Base-by-base conservation (phyloP, 306 rosid species). In the Fagus sylvatica region DNA sequence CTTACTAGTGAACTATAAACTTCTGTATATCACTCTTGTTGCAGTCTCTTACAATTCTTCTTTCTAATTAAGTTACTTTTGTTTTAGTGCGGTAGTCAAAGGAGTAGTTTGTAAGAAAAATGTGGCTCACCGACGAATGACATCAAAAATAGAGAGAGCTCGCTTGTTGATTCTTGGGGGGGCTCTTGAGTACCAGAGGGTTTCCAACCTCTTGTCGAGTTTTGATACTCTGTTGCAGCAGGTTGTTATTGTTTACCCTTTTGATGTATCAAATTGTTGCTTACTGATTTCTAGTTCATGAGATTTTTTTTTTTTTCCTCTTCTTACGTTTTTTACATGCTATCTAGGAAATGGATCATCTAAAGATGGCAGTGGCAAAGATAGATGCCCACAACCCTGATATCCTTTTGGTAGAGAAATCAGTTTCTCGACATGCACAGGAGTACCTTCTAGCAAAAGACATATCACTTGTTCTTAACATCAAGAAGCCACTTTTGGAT, bases 361-460 rank as follows among this genome's bases (percentile, higher is more conserved):
- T 96, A 84, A 96, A 90, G 89, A 96, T 96, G 99, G 98, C 99
- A 73, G 97, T 96, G 78, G 93, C 99, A 34, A 96, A 90, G 92
- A 89, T 96, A 62, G 96, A 92, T 71, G 84, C 89, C 15, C 96
- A 90, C 80, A 79, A 85, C 15, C 99, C 99, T 73, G 83, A 90
- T 87, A 86, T 96, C 74, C 92, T 96, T 83, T 78, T 96, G 84
- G 98, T 96, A 71, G 99, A 96, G 85, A 96, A 90, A 82, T 96
- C 99, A 69, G 99, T 93, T 81, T 96, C 99, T 48, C 91, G 99
- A 73, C 80, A 81, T 86, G 99, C 99, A 66, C 99, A 88, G 81
- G 99, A 96, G 64, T 93, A 90, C 80, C 94, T 96, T 79, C 98
- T 96, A 68, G 91, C 88, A 53, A 96, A 89, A 53, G 93, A 91